Conservation (phyloP, 2,329 filamentous ascomycete genomes). For the Aspergillus luchuensis region DNA sequence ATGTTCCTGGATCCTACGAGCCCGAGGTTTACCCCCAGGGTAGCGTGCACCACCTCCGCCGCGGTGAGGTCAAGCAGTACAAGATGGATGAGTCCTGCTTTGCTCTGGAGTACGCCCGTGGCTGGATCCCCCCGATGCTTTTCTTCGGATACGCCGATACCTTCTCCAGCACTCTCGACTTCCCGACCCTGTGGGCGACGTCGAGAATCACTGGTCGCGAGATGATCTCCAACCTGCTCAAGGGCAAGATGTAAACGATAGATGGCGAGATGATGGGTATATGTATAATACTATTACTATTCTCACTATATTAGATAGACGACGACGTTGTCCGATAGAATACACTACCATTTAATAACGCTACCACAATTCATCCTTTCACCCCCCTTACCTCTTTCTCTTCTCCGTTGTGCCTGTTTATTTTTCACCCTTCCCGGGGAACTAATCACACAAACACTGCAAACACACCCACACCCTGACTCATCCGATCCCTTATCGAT, state of each 20-base stretch:
- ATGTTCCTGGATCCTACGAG: slow-evolving; percentile 41
- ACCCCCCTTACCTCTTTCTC: not conserved
- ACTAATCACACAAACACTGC: slow-evolving; percentile 17
- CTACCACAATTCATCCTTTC: not conserved
- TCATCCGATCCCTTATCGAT: slow-evolving; percentile 17
- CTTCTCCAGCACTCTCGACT: slow-evolving; percentile 77
- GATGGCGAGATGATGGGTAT: not conserved
- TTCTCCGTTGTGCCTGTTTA: slow-evolving; percentile 1
- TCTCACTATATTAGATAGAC: slow-evolving; percentile 1
- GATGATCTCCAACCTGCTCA: slow-evolving; percentile 72
- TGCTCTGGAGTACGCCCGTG: slow-evolving; percentile 49
- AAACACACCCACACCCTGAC: slow-evolving; percentile 15
- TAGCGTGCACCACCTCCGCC: slow-evolving; percentile 43
- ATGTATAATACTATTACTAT: not conserved
- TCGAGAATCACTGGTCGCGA: slow-evolving; percentile 70
- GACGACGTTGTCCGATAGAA: not conserved
- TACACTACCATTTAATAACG: not conserved
- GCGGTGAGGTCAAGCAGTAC: slow-evolving; percentile 76
- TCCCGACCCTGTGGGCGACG: slow-evolving; percentile 83
- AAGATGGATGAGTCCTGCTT: slow-evolving; percentile 47
- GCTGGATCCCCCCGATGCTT: slow-evolving; percentile 92
- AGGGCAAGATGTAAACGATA: slow-evolving; percentile 65
- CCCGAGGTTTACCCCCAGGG: slow-evolving; percentile 43
- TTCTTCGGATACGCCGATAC: slow-evolving; percentile 86
- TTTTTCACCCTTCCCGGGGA: not conserved